Evolutionary conservation across 2,329 filamentous ascomycete species (phyloP).

Genomic region (Aureobasidium sp.): DNA sequence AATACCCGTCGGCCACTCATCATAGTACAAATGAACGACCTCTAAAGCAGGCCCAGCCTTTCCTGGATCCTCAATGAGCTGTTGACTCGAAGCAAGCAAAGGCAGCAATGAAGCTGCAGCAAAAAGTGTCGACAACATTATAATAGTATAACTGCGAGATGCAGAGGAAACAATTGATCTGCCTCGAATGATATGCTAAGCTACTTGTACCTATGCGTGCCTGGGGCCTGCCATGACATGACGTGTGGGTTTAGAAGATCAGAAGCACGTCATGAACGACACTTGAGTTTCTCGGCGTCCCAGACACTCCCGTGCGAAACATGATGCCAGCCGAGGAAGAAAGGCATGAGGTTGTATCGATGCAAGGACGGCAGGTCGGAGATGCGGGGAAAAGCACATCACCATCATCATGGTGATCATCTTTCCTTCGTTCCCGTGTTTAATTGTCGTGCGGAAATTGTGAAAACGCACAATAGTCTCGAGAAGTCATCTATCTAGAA

Average conservation of each 20-base stretch:
- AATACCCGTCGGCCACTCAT: conserved; percentile 43
- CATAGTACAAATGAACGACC: conserved; percentile 42
- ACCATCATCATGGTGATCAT: neutral
- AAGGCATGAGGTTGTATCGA: neutral
- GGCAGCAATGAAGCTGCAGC: neutral
- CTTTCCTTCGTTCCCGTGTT: too few relatives aligned
- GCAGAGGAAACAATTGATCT: neutral
- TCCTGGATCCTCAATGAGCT: conserved; percentile 26
- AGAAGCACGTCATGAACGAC: conserved; percentile 6
- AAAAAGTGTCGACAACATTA: conserved; percentile 2
- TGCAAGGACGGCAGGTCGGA: neutral
- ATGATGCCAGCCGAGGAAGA: neutral
- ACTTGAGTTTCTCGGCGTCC: neutral
- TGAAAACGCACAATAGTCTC: neutral
- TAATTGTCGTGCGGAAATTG: too few relatives aligned
- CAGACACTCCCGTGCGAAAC: neutral
- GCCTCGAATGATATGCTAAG: neutral
- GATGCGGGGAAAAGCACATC: neutral
- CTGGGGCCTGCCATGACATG: conserved; percentile 4
- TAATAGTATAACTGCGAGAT: neutral
- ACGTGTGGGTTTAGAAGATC: neutral
- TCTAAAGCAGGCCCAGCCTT: conserved; percentile 37
- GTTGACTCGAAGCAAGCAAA: neutral
- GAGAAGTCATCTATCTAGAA: neutral
- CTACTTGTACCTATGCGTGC: conserved; percentile 6